Evolutionary conservation across 2,329 filamentous ascomycete species (phyloP).

Genomic region (Alternaria ventricosa): DNA sequence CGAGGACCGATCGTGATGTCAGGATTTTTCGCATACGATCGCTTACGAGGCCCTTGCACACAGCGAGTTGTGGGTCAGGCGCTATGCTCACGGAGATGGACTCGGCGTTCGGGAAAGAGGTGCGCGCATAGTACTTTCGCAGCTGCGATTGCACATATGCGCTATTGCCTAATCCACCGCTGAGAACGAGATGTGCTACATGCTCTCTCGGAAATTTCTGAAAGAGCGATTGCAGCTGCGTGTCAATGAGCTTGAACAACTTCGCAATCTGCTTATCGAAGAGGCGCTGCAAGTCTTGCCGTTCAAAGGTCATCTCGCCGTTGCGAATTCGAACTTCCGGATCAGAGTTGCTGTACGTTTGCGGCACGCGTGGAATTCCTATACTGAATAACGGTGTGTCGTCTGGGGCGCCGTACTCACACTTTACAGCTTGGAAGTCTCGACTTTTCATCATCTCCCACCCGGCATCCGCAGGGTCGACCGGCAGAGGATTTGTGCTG

Average conservation of each 20-base stretch:
- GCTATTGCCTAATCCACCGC: slow-evolving; percentile 53
- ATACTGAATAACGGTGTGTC: slow-evolving; percentile 47
- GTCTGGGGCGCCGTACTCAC: slow-evolving; percentile 48
- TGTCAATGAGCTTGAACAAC: slow-evolving; percentile 45
- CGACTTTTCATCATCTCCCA: slow-evolving; percentile 52
- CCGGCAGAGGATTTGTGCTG: slow-evolving; percentile 25
- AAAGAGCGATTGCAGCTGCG: slow-evolving; percentile 39
- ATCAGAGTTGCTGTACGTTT: slow-evolving; percentile 41
- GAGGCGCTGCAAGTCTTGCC: slow-evolving; percentile 40
- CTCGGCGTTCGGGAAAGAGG: slow-evolving; percentile 29
- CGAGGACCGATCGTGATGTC: slow-evolving; percentile 53
- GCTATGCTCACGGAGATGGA: slow-evolving; percentile 42
- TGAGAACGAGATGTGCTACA: slow-evolving; percentile 50
- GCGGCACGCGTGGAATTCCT: slow-evolving; percentile 42
- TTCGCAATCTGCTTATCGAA: slow-evolving; percentile 48
- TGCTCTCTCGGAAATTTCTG: slow-evolving; percentile 37
- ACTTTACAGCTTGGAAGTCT: slow-evolving; percentile 51
- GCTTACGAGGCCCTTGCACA: slow-evolving; percentile 61
- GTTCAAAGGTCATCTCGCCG: slow-evolving; percentile 44
- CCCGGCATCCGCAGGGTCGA: slow-evolving; percentile 44
- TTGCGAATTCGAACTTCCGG: slow-evolving; percentile 38
- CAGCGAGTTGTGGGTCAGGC: slow-evolving; percentile 62
- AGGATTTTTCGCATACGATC: slow-evolving; percentile 59
- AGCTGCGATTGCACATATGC: slow-evolving; percentile 50
- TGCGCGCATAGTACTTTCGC: slow-evolving; percentile 40